These are phyloP conservation scores for Plectranthus barbatus DNA, from an alignment of 257 asterid genomes.

Conservation along the genomic window DNA sequence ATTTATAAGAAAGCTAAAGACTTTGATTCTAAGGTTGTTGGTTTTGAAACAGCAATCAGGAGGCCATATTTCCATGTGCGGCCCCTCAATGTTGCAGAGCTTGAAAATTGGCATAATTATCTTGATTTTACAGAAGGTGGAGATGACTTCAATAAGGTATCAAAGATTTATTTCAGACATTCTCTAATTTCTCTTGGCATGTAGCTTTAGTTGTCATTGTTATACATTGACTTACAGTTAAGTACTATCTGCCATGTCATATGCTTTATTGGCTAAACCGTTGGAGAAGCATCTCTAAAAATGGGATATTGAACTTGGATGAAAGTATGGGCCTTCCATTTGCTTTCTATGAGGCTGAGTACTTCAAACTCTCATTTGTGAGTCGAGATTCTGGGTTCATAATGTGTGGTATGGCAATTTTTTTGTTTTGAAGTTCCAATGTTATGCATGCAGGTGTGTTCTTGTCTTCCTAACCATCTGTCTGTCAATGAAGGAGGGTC, in stretches of 20 bases:
- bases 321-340: constrained; percentile 94
- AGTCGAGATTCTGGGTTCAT: constrained; percentile 94
- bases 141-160: constrained; percentile 89
- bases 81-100: constrained; percentile 82
- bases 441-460: constrained; percentile 99
- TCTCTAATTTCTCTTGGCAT: constrained; percentile 29
- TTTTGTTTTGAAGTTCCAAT: constrained; percentile 67
- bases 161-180: constrained; percentile 20
- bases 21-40: constrained; percentile 77
- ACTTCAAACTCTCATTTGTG: constrained; percentile 94
- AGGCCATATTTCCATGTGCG: constrained; percentile 99
- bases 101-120: constrained; percentile 95
- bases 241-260: constrained; percentile 87
- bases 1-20: constrained; percentile 84
- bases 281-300: constrained; percentile 94
- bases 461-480: constrained; percentile 98
- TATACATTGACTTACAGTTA: constrained; percentile 89
- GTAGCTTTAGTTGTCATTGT: constrained; percentile 84
- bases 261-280: constrained; percentile 90
- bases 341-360: constrained; percentile 98
- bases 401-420: constrained; percentile 43
- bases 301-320: constrained; percentile 97
- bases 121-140: constrained; percentile 84
- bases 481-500: constrained; percentile 91
- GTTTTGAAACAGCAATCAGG: constrained; percentile 89